These are phyloP conservation scores for Geotrichum bryndzae DNA, from an alignment of 1,139 yeast genomes.

Conservation along the genomic window DNA sequence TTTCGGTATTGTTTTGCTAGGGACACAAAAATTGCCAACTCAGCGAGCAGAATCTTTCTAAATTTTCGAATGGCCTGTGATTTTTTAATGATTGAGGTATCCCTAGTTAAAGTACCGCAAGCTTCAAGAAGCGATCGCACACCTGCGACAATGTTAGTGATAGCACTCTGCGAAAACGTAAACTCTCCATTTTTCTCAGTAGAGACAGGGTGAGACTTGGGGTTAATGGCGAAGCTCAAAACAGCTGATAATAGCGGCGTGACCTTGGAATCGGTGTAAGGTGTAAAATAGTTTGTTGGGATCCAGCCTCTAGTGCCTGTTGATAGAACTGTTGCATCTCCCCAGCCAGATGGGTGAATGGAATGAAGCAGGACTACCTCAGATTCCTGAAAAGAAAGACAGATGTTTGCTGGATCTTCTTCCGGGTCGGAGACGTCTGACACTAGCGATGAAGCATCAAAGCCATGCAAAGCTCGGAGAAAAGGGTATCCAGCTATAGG, in stretches of 20 bases:
- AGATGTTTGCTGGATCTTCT: conserved; percentile 61
- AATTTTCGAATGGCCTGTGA: conserved; percentile 64
- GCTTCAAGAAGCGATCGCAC: conserved; percentile 68
- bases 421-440: conserved; percentile 30
- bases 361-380: conserved; percentile 86
- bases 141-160: conserved; percentile 72
- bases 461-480: conserved; percentile 63
- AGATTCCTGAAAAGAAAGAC: conserved; percentile 72
- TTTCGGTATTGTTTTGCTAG: conserved; percentile 80
- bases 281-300: conserved; percentile 78
- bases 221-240: conserved; percentile 68
- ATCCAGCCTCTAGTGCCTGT: conserved; percentile 88
- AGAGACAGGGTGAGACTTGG: conserved; percentile 35
- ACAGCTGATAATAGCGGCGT: conserved; percentile 60
- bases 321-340: conserved; percentile 78
- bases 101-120: conserved; percentile 79
- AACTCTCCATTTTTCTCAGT: conserved; percentile 6
- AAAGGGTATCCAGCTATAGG: conserved; percentile 28
- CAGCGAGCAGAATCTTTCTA: conserved; percentile 76
- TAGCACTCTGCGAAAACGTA: conserved; percentile 37
- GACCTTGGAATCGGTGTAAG: conserved; percentile 48
- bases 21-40: conserved; percentile 82
- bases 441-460: conserved; percentile 61
- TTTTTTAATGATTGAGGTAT: conserved; percentile 69
- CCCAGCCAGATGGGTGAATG: conserved; percentile 94